Percentiles rank a stretch among this genome's conserved stretches.
phyloP scores from a whole-genome alignment of 192 early-diverging fungal species.

The Allomyces arbusculus region DNA sequence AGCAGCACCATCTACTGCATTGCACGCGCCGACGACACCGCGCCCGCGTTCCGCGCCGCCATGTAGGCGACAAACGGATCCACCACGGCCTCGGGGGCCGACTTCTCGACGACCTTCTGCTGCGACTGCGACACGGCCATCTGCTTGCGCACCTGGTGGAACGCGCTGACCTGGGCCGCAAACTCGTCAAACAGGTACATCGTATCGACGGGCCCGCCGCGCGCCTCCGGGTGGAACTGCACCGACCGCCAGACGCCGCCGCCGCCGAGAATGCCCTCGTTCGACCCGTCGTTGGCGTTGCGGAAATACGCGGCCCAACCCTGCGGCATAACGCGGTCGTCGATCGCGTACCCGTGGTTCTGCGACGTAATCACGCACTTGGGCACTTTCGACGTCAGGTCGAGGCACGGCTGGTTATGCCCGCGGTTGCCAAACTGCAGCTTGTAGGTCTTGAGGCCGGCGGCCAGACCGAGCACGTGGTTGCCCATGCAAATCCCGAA shows the following conservation, averaged over 20 bases:
- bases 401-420: slow-evolving; percentile 81
- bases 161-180: slow-evolving; percentile 39
- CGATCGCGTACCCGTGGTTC: slow-evolving; percentile 78
- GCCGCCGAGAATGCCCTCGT: slow-evolving; percentile 74
- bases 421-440: slow-evolving; percentile 86
- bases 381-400: slow-evolving; percentile 38
- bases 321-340: slow-evolving; percentile 40
- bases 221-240: slow-evolving; percentile 93
- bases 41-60: too few relatives aligned
- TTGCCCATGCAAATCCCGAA: slow-evolving; percentile 98
- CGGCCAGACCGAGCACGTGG: slow-evolving; percentile 74
- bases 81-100: neutral
- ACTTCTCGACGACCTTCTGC: neutral
- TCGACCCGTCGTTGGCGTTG: slow-evolving; percentile 88
- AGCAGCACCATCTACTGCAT: too few relatives aligned
- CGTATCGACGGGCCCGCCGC: slow-evolving; percentile 83
- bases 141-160: slow-evolving; percentile 17
- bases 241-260: slow-evolving; percentile 55
- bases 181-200: slow-evolving; percentile 73
- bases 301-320: slow-evolving; percentile 77
- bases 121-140: neutral
- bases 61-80: neutral
- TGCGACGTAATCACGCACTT: slow-evolving; percentile 84
- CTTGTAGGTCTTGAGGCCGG: slow-evolving; percentile 69
- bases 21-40: too few relatives aligned